These are phyloP conservation scores for Pestalotiopsis sp. DNA, from an alignment of 2,329 filamentous ascomycete species.

Conservation along the genomic window DNA sequence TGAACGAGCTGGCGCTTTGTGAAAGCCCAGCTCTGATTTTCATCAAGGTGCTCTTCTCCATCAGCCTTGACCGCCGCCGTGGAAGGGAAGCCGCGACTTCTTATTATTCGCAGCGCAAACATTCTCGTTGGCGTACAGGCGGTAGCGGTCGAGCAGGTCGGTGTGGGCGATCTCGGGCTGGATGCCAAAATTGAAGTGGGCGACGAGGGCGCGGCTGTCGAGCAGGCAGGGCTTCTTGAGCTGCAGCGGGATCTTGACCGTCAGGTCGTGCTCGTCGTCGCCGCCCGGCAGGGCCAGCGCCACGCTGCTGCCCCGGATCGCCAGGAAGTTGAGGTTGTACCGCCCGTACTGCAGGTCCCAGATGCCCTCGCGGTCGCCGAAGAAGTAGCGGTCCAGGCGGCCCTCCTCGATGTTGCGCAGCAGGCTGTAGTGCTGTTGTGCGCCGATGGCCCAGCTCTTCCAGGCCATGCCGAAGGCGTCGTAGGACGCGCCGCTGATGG, in stretches of 20 bases:
- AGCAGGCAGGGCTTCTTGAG: constrained; percentile 48
- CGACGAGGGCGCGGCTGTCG: constrained; percentile 55
- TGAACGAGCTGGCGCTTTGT: too few relatives aligned
- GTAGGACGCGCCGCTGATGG: constrained; percentile 31
- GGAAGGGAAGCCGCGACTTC: constrained; percentile 16
- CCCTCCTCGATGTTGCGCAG: constrained; percentile 53
- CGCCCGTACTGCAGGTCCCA: constrained; percentile 53
- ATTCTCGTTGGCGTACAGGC: constrained; percentile 53
- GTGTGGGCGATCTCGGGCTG: constrained; percentile 49
- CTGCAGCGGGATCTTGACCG: constrained; percentile 39
- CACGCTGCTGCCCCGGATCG: constrained; percentile 55
- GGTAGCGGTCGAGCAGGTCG: constrained; percentile 56
- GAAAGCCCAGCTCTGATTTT: too few relatives aligned
- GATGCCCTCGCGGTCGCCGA: constrained; percentile 37
- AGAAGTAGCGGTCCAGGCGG: constrained; percentile 49
- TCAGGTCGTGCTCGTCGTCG: constrained; percentile 49
- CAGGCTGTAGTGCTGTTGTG: constrained; percentile 50
- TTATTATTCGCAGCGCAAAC: constrained; percentile 40
- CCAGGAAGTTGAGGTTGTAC: constrained; percentile 57
- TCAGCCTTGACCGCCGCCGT: not conserved
- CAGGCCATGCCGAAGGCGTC: constrained; percentile 44
- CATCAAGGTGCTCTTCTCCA: too few relatives aligned
- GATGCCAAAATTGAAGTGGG: constrained; percentile 53
- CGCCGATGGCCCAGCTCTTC: constrained; percentile 52
- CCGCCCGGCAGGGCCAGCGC: constrained; percentile 45